phyloP scores from a whole-genome alignment of 2,329 filamentous ascomycete species.

The Gremmenia infestans region DNA sequence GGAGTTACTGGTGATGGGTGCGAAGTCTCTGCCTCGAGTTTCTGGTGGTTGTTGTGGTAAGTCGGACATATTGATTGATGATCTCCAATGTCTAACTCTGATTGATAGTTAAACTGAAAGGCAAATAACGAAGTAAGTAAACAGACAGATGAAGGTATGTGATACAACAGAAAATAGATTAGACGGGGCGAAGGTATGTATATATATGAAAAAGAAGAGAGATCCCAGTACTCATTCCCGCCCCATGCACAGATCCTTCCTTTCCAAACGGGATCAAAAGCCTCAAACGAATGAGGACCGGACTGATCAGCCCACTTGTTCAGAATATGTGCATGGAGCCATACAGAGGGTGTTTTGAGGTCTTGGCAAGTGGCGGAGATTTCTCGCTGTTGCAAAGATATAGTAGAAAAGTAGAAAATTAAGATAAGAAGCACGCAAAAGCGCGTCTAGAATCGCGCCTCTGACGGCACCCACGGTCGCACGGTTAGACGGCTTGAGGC shows the following conservation, averaged over 20 bases:
- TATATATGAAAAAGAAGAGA: not conserved
- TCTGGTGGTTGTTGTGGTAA: not conserved
- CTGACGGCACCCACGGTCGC: constrained; percentile 1
- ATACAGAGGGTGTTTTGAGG: constrained; percentile 10
- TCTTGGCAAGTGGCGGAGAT: constrained; percentile 21
- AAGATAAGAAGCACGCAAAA: not conserved
- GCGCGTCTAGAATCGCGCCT: not conserved
- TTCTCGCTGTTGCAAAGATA: constrained; percentile 13
- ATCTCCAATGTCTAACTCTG: not conserved
- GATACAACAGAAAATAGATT: not conserved
- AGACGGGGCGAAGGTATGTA: not conserved
- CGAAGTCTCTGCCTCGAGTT: constrained; percentile 1
- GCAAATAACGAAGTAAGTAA: not conserved
- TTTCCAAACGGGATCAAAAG: constrained; percentile 8
- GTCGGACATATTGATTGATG: not conserved
- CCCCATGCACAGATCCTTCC: not conserved
- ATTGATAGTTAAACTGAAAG: no score
- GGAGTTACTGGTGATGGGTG: not conserved
- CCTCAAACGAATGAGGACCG: constrained; percentile 1
- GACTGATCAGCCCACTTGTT: constrained; percentile 3
- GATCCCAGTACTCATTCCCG: not conserved
- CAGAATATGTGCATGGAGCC: constrained; percentile 4
- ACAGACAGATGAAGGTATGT: not conserved
- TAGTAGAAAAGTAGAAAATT: not conserved
- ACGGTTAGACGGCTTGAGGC: constrained; percentile 4